Base-by-base conservation (phyloP, 116 monocot genomes). In the Posidonia oceanica region DNA sequence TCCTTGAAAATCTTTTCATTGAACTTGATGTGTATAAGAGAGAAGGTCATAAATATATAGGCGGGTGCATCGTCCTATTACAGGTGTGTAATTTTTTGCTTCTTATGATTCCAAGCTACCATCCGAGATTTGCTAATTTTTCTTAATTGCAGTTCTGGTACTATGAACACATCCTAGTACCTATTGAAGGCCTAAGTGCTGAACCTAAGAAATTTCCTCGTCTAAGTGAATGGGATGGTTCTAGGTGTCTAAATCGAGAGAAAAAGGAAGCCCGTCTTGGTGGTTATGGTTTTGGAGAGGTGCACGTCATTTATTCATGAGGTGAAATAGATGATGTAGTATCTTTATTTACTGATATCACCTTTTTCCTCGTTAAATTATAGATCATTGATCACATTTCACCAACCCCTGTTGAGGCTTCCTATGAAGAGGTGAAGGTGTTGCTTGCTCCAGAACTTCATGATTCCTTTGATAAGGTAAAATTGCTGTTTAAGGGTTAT, bases 11-110 rank as follows among this genome's bases (percentile, higher is more conserved):
- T 68, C 52, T 68, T 21, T 52, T 68, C 52, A 48, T 14, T 68
- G 67, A 68, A 68, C 67, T 68, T 52, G 67, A 68, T 52, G 40
- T 39, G 51, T 68, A 68, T 39, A 68, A 68, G 21, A 68, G 67
- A 52, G 66, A 66, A 66, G 66, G 67, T 16, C 67, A 52, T 29
- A 68, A 68, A 39, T 68, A 68, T 68, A 20, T 68, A 51, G 67
- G 67, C 5, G 67, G 67, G 21, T 67, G 67, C 51, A 22, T 68
- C 20, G 51, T 68, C 17, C 23, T 68, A 48, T 68, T 37, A 39
- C 29, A 29, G 29, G 29, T 29, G 29, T 29, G 29, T 29, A 29
- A 29, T 29, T 29, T 29, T 29, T 29, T 29, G 29, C 29, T 29
- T 29, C 29, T 29, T 29, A 29, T 29, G 29, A 29, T 29, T 29